Base-by-base conservation (phyloP, 2,329 filamentous ascomycete genomes). In the Rhinocladiella similis region DNA sequence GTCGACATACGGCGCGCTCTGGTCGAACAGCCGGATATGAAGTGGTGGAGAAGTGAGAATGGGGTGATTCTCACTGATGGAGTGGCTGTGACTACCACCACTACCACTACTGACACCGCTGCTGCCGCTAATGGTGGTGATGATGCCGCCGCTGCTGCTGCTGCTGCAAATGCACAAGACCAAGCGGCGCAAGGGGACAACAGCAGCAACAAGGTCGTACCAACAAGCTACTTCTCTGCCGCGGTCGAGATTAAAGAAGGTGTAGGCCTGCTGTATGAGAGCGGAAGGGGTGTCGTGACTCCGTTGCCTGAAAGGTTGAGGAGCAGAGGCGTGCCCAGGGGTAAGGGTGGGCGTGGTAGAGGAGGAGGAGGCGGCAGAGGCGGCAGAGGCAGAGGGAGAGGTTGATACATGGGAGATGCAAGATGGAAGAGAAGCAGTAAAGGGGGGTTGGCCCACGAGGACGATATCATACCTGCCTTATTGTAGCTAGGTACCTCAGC, bases 31-130 rank as follows among this genome's bases (percentile, higher is more conserved):
- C 56, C 54, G 7, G 70, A 69, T 61, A 74, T 91, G 61, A 78
- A 79, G 67, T 96, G 92, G 82, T 95, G 89, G 85, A 70, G 84
- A 59, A 91, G 88, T 69, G 87, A 89, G 64, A 93, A 93, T 68
- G 87, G 84, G 1, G 89, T 93, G 7, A 80, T 92, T 60, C 73
- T 93, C 62, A 76, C 68, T 72, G 79, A 68, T 72, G 83, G 71
- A 71, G 77, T 73, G 1, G 48, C 46, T 3, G 29, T 33, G 6
- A 12, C 29, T 33, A 12, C 10, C 6, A 10, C 6, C 3, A 33
- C 5, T 7, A 4, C 25, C 25, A 27, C 25, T 7, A 7, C 25
- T 7, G 25, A 3, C 25, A 7, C 25, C 25, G 25, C 25, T 27
- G 7, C 25, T 27, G 25, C 3, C 25, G 25, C 4, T 27, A 7